Percentiles rank a stretch among this genome's conserved stretches.
Conservation (phyloP, 139 green algal species). For the Chlamydomonas schloesseri region DNA sequence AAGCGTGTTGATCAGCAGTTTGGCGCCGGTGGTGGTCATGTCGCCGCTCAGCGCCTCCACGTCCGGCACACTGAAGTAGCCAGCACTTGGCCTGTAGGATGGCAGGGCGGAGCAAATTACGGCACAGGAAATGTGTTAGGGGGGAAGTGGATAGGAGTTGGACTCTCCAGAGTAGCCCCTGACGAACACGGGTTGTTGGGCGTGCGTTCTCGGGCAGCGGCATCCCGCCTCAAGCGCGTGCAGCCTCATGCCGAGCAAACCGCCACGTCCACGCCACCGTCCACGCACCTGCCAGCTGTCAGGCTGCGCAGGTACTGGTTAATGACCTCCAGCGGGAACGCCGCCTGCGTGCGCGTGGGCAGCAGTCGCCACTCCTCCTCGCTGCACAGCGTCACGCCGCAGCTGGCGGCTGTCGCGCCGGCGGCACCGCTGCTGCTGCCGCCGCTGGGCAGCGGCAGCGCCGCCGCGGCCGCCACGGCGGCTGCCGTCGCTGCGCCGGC, state of each 20-base stretch:
- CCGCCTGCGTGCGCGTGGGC: neutral
- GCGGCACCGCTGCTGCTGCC: no score
- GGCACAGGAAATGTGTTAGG: no score
- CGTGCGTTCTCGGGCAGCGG: no score
- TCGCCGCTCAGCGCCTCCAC: neutral
- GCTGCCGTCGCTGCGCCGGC: neutral
- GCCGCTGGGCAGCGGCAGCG: neutral
- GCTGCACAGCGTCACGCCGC: neutral
- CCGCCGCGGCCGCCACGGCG: neutral
- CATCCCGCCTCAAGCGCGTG: neutral
- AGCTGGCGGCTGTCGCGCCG: neutral
- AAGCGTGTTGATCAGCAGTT: conserved; percentile 40
- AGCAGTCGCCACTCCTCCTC: conserved; percentile 23
- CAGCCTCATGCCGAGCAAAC: no score
- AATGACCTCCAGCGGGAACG: conserved; percentile 10
- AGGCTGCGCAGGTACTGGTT: conserved; percentile 1
- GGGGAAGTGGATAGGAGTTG: no score
- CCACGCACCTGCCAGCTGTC: neutral
- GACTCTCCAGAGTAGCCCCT: no score
- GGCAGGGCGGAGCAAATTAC: no score
- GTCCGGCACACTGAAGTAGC: conserved; percentile 5
- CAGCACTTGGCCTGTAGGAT: no score
- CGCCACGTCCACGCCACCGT: no score
- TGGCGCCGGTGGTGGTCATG: neutral
- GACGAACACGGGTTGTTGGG: no score